A percentile compares a stretch with the other conserved stretches of the same genome.
phyloP scores from a whole-genome alignment of 495 filamentous ascomycete species.

The Penicillium coffeae region DNA sequence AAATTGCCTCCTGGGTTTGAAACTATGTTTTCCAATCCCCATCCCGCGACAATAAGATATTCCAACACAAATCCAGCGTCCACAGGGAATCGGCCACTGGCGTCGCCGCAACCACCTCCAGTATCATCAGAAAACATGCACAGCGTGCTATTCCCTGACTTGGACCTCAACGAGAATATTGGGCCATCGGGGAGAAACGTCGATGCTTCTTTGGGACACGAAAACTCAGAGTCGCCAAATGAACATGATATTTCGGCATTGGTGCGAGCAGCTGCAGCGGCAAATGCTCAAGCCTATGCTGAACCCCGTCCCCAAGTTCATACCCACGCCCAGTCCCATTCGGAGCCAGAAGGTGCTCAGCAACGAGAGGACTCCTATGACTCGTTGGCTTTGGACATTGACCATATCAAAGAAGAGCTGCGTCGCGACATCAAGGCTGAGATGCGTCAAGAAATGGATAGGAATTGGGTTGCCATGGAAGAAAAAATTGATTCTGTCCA shows the following conservation, averaged over 20 bases:
- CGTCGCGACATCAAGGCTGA: constrained; percentile 32
- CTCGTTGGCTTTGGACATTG: constrained; percentile 5
- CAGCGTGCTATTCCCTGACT: no score
- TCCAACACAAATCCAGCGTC: constrained; percentile 23
- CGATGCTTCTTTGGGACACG: constrained; percentile 19
- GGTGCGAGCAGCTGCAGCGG: constrained; percentile 18
- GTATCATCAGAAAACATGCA: no score
- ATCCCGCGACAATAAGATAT: background rate
- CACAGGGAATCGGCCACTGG: no score
- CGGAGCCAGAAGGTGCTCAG: background rate
- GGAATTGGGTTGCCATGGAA: constrained; percentile 29
- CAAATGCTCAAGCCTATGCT: no score
- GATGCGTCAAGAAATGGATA: constrained; percentile 30
- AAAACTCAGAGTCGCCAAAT: constrained; percentile 10
- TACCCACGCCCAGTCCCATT: constrained; percentile 2
- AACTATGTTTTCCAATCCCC: constrained; percentile 31
- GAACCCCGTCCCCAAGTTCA: no score
- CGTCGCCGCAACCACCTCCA: no score
- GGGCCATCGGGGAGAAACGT: constrained; percentile 39
- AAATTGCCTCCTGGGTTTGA: constrained; percentile 39
- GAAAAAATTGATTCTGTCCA: constrained; percentile 41
- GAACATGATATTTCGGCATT: constrained; percentile 23
- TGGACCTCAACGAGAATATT: constrained; percentile 33
- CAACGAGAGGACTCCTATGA: background rate
- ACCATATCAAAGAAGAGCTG: constrained; percentile 35